phyloP scores from a whole-genome alignment of 2,329 filamentous ascomycete genomes.

The Bipolaris gigantea region DNA sequence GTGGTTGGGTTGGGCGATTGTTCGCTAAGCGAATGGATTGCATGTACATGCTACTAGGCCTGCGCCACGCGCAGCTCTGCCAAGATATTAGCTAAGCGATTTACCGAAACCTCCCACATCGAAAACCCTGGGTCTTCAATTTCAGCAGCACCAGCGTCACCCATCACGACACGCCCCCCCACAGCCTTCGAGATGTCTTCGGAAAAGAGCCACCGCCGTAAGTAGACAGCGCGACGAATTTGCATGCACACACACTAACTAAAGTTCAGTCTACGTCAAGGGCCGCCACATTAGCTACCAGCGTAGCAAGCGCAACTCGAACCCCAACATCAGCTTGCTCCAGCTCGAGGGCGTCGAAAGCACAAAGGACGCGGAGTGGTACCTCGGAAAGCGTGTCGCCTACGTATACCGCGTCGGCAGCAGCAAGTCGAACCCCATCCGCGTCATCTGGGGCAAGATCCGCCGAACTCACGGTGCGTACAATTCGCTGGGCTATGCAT shows the following conservation, averaged over 20 bases:
- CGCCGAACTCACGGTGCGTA: conserved; percentile 75
- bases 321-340: conserved; percentile 74
- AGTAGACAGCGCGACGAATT: conserved; percentile 1
- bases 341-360: conserved; percentile 97
- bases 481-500: conserved; percentile 37
- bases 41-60: background rate
- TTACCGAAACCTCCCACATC: conserved; percentile 12
- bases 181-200: conserved; percentile 9
- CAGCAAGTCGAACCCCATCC: conserved; percentile 63
- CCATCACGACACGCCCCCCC: conserved; percentile 4
- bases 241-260: background rate
- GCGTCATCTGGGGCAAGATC: conserved; percentile 98
- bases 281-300: conserved; percentile 97
- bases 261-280: conserved; percentile 54
- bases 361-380: conserved; percentile 89
- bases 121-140: conserved; percentile 5
- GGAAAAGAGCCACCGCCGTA: conserved; percentile 17
- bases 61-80: background rate
- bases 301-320: conserved; percentile 67
- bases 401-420: conserved; percentile 93
- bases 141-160: background rate
- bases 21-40: background rate
- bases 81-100: conserved; percentile 8
- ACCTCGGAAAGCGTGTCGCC: conserved; percentile 95
- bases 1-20: no score